Conservation (phyloP, 2,329 filamentous ascomycete species). For the Cytospora schulzeri region DNA sequence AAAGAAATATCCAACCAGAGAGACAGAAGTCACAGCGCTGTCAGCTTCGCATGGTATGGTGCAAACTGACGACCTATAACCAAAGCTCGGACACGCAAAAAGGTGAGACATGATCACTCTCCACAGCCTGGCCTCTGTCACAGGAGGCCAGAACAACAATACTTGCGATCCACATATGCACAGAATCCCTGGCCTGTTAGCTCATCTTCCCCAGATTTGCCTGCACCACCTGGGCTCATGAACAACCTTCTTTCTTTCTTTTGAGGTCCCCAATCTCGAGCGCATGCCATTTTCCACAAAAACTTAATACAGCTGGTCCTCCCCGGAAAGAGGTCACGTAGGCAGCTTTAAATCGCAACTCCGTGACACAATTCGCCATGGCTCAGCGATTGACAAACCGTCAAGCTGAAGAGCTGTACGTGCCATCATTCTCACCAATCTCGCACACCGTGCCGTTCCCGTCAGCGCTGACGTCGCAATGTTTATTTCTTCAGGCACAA, state of each 20-base stretch:
- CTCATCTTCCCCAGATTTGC: not conserved
- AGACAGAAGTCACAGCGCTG: not conserved
- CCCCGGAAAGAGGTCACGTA: not conserved
- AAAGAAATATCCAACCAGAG: not conserved
- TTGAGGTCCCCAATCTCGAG: not conserved
- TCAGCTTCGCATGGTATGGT: not conserved
- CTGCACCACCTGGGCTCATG: not conserved
- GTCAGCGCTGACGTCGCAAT: constrained; percentile 8
- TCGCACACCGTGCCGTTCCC: constrained; percentile 18
- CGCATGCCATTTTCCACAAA: not conserved
- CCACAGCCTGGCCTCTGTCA: not conserved
- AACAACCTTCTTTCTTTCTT: not conserved
- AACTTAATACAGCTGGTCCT: not conserved
- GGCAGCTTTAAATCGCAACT: not conserved
- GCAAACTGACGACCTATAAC: not conserved
- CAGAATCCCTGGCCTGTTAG: not conserved
- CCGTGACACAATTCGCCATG: not conserved
- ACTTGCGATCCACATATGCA: not conserved
- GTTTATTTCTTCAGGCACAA: constrained; percentile 68
- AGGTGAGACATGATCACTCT: not conserved
- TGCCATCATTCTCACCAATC: constrained; percentile 31
- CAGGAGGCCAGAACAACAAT: not conserved
- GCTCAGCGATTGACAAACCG: constrained; percentile 60
- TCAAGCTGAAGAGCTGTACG: constrained; percentile 88
- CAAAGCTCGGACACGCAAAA: not conserved